These are phyloP conservation scores for Agapanthus africanus DNA, from an alignment of 106 monocot genomes.

Conservation along the genomic window DNA sequence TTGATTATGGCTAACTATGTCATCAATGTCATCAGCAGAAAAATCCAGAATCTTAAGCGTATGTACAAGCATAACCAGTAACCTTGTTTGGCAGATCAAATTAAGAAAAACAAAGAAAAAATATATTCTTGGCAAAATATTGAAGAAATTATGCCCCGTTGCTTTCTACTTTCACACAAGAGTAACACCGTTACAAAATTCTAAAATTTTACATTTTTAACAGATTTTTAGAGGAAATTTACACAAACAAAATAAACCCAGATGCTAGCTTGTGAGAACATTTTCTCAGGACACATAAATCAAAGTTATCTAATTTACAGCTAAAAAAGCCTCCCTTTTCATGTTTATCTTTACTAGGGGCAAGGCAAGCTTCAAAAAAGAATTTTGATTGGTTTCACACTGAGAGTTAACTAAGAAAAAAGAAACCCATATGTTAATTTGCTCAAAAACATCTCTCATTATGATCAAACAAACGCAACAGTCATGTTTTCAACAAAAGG, in stretches of 20 bases:
- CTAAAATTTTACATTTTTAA: not conserved
- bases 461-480: not conserved
- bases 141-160: too few species aligned
- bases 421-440: conserved; percentile 1
- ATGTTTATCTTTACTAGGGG: too few species aligned
- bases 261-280: not conserved
- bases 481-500: not conserved
- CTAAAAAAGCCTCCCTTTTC: too few species aligned
- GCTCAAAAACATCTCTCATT: not conserved
- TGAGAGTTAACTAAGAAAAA: too few species aligned
- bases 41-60: not conserved
- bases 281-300: not conserved
- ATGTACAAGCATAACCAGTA: not conserved
- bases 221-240: not conserved
- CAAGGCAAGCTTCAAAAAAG: not conserved
- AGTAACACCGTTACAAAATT: not conserved
- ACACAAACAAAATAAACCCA: not conserved
- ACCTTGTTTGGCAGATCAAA: not conserved
- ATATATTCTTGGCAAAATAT: not conserved
- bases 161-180: too few species aligned
- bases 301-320: not conserved
- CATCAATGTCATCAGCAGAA: not conserved
- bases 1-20: not conserved
- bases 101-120: not conserved
- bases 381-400: not conserved